Evolutionary conservation across 305 asterid species (phyloP), one percentile per base, ranked within the genome.

Genomic region (Andrographis paniculata): DNA sequence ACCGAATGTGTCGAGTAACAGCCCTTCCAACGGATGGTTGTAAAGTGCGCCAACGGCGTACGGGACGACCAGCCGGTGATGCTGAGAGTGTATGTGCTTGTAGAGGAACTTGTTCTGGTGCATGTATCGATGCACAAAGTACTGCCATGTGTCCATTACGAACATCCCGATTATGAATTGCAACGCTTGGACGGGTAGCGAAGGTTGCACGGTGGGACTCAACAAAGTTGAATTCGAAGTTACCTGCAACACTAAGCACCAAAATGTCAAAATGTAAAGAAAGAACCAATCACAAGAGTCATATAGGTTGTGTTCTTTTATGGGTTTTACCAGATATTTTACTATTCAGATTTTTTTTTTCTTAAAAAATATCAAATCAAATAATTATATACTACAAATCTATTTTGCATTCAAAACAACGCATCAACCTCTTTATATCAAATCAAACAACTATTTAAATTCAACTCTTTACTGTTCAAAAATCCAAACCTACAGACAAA

Each of bases 101-200:
- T 87, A 87, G 50, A 87, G 55, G 20, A 76, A 84, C 71, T 73
- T 79, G 82, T 87, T 87, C 59, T 78, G 94, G 73, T 87, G 94
- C 97, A 87, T 87, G 73, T 87, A 84, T 2, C 95, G 83, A 59
- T 87, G 97, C 80, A 84, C 91, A 71, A 87, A 87, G 74, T 87
- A 87, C 72, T 87, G 97, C 94, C 95, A 87, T 6, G 95, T 79
- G 48, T 87, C 97, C 95, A 87, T 78, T 31, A 84, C 88, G 60
- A 84, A 55, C 94, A 87, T 87, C 13, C 95, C 97, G 1, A 73
- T 65, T 44, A 68, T 45, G 36, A 84, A 76, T 61, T 87, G 92
- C 63, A 72, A 33, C 55, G 44, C 65, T 65, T 61, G 91, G 52
- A 87, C 39, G 4, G 70, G 58, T 20, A 87, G 58, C 18, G 92